Percentiles rank a stretch among this genome's conserved stretches.
Evolutionary conservation across 345 rosid species (phyloP).

Genomic region (Linum tenue): DNA sequence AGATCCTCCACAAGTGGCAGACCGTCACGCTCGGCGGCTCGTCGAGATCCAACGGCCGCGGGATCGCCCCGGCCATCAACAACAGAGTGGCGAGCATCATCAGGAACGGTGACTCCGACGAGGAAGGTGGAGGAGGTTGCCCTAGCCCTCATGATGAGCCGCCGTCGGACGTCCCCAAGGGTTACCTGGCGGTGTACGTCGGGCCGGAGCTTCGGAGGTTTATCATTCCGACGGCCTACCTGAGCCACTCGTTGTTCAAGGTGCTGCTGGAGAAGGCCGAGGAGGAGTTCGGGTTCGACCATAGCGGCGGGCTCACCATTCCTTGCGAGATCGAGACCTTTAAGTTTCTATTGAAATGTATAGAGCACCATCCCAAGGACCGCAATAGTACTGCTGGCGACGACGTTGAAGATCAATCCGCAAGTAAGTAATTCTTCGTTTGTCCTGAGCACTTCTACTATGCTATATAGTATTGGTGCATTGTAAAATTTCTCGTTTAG

Average conservation of each 20-base stretch:
- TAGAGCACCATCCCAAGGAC: conserved; percentile 51
- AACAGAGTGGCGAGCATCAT: conserved; percentile 41
- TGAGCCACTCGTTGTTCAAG: conserved; percentile 81
- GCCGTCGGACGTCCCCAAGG: conserved; percentile 78
- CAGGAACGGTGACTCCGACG: conserved; percentile 61
- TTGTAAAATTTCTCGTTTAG: too few species aligned
- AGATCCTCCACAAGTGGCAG: conserved; percentile 89
- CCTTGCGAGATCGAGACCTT: conserved; percentile 98
- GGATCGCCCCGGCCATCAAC: conserved; percentile 35
- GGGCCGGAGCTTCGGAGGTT: conserved; percentile 91
- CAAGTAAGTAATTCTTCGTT: not conserved
- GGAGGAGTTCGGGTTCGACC: conserved; percentile 93
- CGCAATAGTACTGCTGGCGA: conserved; percentile 27
- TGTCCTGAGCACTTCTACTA: too few species aligned
- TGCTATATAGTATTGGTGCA: too few species aligned
- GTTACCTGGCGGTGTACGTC: conserved; percentile 82
- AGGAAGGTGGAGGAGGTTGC: conserved; percentile 56
- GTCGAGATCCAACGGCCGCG: conserved; percentile 27
- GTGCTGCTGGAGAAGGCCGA: conserved; percentile 74
- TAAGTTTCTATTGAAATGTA: conserved; percentile 73
- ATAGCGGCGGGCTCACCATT: conserved; percentile 67
- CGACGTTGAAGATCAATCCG: conserved; percentile 12
- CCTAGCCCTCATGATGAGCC: conserved; percentile 44
- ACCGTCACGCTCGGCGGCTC: conserved; percentile 39
- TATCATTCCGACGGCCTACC: conserved; percentile 76